Evolutionary conservation across 805 yeast genomes (phyloP).

Genomic region (Clavispora fructus): DNA sequence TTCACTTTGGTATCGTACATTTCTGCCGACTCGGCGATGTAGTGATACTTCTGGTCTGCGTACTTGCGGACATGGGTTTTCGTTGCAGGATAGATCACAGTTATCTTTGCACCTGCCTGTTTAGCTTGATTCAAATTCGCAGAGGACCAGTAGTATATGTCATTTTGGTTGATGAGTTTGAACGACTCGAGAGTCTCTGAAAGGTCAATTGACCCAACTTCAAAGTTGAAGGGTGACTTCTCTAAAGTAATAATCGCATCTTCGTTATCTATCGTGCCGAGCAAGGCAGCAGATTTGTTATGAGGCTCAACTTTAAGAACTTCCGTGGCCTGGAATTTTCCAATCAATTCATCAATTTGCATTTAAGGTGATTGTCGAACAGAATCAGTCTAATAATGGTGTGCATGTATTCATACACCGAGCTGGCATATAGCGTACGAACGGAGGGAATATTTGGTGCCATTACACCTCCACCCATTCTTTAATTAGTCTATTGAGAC

Average conservation of each 20-base stretch:
- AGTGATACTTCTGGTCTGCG: constrained; percentile 51
- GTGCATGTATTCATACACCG: neutral
- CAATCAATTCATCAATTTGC: constrained; percentile 21
- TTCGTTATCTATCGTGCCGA: constrained; percentile 59
- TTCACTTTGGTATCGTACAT: constrained; percentile 54
- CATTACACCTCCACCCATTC: too few species aligned
- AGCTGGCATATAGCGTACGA: too few species aligned
- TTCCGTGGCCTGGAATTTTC: constrained; percentile 40
- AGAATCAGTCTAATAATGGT: too few species aligned
- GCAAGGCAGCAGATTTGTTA: constrained; percentile 56
- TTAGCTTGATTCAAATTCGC: constrained; percentile 43
- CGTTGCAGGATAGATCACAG: constrained; percentile 85
- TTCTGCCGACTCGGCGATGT: constrained; percentile 78
- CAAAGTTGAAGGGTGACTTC: constrained; percentile 56
- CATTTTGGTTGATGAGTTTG: constrained; percentile 58
- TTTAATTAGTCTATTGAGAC: too few species aligned
- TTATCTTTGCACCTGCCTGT: constrained; percentile 63
- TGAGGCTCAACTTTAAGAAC: constrained; percentile 58
- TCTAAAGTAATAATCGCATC: constrained; percentile 71
- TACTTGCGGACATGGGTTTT: constrained; percentile 77
- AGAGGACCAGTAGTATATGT: constrained; percentile 80
- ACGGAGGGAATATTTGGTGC: too few species aligned
- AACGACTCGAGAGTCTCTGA: constrained; percentile 16
- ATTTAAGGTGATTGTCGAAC: neutral
- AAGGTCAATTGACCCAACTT: constrained; percentile 10